Evolutionary conservation across 345 rosid species (phyloP).

Genomic region (Lumnitzera racemosa): DNA sequence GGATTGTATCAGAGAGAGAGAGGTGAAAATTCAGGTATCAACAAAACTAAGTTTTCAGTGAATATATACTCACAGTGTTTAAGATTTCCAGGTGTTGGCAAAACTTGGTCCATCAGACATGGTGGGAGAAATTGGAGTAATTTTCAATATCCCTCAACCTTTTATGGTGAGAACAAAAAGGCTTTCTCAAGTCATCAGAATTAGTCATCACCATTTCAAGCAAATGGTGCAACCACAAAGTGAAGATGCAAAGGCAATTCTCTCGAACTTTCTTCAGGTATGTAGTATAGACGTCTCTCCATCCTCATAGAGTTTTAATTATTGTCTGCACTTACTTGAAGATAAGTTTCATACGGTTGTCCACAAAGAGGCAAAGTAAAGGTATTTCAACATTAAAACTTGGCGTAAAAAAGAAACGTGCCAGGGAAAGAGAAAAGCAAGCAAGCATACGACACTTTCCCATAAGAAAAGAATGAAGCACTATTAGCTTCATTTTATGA

Average conservation of each 20-base stretch:
- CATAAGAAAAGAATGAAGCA: no score
- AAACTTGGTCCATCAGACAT: conserved; percentile 63
- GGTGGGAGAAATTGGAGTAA: conserved; percentile 90
- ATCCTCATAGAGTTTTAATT: not conserved
- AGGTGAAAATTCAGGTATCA: not conserved
- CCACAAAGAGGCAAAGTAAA: no score
- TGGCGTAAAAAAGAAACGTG: no score
- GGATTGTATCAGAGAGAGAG: no score
- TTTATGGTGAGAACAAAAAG: conserved; percentile 61
- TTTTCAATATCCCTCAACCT: conserved; percentile 91
- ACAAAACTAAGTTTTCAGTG: not conserved
- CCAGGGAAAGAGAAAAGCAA: no score
- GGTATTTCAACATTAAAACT: no score
- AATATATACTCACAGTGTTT: conserved; percentile 6
- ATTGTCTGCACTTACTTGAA: no score
- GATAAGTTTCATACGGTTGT: no score
- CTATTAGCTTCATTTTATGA: no score
- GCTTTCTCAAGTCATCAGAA: conserved; percentile 82
- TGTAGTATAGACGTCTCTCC: not conserved
- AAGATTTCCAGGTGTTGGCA: conserved; percentile 39
- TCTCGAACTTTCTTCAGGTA: conserved; percentile 58
- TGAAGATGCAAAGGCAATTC: conserved; percentile 59
- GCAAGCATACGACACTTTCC: no score
- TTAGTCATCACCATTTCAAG: conserved; percentile 76
- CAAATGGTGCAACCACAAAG: conserved; percentile 59